Conservation (phyloP, 1,139 yeast genomes). For the Barnettozyma hawaiiensis region DNA sequence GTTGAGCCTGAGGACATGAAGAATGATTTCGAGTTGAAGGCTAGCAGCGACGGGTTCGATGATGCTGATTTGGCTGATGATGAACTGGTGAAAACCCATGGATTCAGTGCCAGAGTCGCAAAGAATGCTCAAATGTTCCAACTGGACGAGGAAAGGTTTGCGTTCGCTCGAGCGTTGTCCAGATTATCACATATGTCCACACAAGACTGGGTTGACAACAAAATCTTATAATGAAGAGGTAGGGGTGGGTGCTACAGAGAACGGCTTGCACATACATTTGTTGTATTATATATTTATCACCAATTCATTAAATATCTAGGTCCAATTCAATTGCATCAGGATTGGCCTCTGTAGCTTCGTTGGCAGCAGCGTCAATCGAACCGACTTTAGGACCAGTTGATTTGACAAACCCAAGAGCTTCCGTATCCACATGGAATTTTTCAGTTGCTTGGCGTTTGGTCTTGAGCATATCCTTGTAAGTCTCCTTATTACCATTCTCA, state of each 20-base stretch:
- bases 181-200: constrained; percentile 93
- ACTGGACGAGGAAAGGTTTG: constrained; percentile 90
- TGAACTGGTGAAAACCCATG: constrained; percentile 62
- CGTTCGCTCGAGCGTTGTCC: constrained; percentile 90
- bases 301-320: constrained; percentile 21
- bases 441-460: constrained; percentile 50
- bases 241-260: neutral
- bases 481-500: constrained; percentile 59
- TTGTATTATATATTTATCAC: neutral
- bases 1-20: constrained; percentile 73
- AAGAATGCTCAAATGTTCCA: constrained; percentile 77
- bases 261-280: neutral
- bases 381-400: constrained; percentile 32
- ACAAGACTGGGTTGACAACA: constrained; percentile 73
- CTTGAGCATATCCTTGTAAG: constrained; percentile 71
- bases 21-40: constrained; percentile 46
- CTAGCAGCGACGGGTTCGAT: constrained; percentile 12
- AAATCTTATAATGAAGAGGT: constrained; percentile 25
- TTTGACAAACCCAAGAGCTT: constrained; percentile 54
- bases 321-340: constrained; percentile 70
- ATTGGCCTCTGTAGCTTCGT: constrained; percentile 30
- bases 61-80: constrained; percentile 38
- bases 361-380: constrained; percentile 21
- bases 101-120: constrained; percentile 70
- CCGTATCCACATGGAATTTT: constrained; percentile 34